A percentile compares a stretch with the other conserved stretches of the same genome.
Conservation (phyloP, 805 yeast species). For the Cyberlindnera mrakii region DNA sequence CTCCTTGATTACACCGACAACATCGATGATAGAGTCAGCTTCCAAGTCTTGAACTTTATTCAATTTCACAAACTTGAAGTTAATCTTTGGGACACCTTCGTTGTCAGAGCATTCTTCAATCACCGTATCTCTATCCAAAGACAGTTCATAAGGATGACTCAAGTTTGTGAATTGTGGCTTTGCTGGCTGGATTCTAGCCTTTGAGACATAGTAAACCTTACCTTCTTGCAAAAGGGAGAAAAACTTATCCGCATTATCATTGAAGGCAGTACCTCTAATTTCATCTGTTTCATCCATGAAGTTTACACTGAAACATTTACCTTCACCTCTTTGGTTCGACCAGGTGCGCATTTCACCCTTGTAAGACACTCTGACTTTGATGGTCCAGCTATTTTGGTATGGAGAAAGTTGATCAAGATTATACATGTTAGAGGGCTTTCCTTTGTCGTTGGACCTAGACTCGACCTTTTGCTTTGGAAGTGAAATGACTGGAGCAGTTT, state of each 20-base stretch:
- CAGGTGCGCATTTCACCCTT: slow-evolving; percentile 86
- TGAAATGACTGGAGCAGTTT: slow-evolving; percentile 9
- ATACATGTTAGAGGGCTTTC: slow-evolving; percentile 40
- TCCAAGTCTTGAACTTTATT: slow-evolving; percentile 61
- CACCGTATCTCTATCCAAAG: slow-evolving; percentile 71
- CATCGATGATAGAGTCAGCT: slow-evolving; percentile 72
- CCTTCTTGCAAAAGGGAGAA: slow-evolving; percentile 80
- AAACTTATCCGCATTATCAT: slow-evolving; percentile 75
- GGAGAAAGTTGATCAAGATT: slow-evolving; percentile 89
- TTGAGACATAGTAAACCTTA: slow-evolving; percentile 77
- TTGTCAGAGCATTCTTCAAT: slow-evolving; percentile 62
- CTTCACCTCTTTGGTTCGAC: slow-evolving; percentile 83
- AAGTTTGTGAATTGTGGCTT: slow-evolving; percentile 82
- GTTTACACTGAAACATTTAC: slow-evolving; percentile 82
- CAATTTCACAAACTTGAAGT: slow-evolving; percentile 70
- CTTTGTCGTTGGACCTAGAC: slow-evolving; percentile 9
- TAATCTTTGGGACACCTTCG: slow-evolving; percentile 69
- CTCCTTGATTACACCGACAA: slow-evolving; percentile 76
- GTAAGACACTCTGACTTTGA: slow-evolving; percentile 85
- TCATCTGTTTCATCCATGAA: slow-evolving; percentile 93
- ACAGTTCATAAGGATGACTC: slow-evolving; percentile 82
- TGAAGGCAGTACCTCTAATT: slow-evolving; percentile 92
- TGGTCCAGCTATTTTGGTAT: slow-evolving; percentile 85
- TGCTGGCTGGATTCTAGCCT: slow-evolving; percentile 74
- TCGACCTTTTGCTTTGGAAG: slow-evolving; percentile 6